Evolutionary conservation across 371 early-diverging fungal species (phyloP).

Genomic region (Homolaphlyctis polyrhiza): DNA sequence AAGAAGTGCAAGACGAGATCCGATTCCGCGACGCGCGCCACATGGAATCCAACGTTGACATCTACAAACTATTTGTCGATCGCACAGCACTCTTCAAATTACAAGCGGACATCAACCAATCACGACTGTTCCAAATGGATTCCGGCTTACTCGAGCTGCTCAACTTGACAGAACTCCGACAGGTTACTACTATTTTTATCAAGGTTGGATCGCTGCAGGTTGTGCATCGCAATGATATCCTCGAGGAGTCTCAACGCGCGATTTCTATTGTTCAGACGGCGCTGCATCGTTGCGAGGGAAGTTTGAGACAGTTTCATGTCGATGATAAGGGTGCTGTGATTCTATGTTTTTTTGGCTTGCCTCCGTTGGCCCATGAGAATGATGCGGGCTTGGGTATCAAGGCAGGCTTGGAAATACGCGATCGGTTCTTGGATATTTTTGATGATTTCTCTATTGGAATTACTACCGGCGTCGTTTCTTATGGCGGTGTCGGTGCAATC

Average conservation of each 20-base stretch:
- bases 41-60: constrained; percentile 11
- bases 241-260: constrained; percentile 35
- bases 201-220: constrained; percentile 25
- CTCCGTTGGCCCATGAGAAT: constrained; percentile 49
- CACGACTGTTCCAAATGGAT: constrained; percentile 31
- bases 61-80: constrained; percentile 41
- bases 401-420: constrained; percentile 41
- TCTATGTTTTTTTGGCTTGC: constrained; percentile 47
- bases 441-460: constrained; percentile 49
- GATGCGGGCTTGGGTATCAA: constrained; percentile 41
- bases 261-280: constrained; percentile 38
- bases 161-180: constrained; percentile 38
- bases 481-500: constrained; percentile 45
- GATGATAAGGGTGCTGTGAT: constrained; percentile 54
- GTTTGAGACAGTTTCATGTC: constrained; percentile 48
- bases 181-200: constrained; percentile 51
- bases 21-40: constrained; percentile 3
- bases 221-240: constrained; percentile 22
- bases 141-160: constrained; percentile 32
- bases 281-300: constrained; percentile 38
- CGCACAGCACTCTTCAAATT: constrained; percentile 45
- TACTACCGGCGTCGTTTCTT: constrained; percentile 47
- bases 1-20: constrained; percentile 28
- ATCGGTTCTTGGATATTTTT: constrained; percentile 24
- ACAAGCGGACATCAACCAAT: constrained; percentile 43